Percentiles rank a stretch among this genome's conserved stretches.
These are phyloP conservation scores for Suhomyces faveliae DNA, from an alignment of 805 yeast species.

Conservation along the genomic window DNA sequence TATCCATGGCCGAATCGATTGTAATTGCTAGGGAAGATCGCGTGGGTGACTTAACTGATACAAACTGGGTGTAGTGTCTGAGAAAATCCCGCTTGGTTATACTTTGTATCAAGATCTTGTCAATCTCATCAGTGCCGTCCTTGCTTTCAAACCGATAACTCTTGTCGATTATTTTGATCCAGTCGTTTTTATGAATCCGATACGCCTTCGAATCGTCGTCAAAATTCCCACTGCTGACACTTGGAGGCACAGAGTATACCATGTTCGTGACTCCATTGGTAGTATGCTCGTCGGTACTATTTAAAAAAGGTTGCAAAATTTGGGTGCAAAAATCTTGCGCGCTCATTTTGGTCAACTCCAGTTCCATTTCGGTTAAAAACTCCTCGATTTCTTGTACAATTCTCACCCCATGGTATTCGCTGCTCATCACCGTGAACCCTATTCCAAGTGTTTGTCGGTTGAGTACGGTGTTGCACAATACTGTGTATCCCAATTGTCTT, in stretches of 20 bases:
- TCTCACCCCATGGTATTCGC: conserved; percentile 37
- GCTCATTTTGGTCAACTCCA: conserved; percentile 23
- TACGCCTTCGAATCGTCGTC: conserved; percentile 14
- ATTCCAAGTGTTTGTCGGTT: conserved; percentile 55
- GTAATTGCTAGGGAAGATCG: conserved; percentile 14
- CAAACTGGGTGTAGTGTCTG: conserved; percentile 7
- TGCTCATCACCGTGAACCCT: conserved; percentile 57
- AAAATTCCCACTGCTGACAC: conserved; percentile 26
- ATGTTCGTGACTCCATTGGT: conserved; percentile 20
- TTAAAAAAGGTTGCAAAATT: conserved; percentile 39
- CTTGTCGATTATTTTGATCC: conserved; percentile 50
- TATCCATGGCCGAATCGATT: conserved; percentile 12
- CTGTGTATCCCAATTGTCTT: conserved; percentile 61
- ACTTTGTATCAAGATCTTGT: conserved; percentile 24
- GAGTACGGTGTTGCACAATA: conserved; percentile 54
- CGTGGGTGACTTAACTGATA: conserved; percentile 15
- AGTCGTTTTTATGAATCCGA: conserved; percentile 41
- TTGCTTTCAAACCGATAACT: conserved; percentile 40
- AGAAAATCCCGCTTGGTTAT: conserved; percentile 25
- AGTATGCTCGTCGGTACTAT: conserved; percentile 5
- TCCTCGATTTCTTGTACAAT: conserved; percentile 49
- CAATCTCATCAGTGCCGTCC: conserved; percentile 33
- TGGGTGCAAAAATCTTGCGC: conserved; percentile 34
- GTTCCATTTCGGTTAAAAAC: conserved; percentile 44
- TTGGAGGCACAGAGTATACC: conserved; percentile 24